phyloP scores from a whole-genome alignment of 31 red algal species.

The Bonnemaisonia californica region DNA sequence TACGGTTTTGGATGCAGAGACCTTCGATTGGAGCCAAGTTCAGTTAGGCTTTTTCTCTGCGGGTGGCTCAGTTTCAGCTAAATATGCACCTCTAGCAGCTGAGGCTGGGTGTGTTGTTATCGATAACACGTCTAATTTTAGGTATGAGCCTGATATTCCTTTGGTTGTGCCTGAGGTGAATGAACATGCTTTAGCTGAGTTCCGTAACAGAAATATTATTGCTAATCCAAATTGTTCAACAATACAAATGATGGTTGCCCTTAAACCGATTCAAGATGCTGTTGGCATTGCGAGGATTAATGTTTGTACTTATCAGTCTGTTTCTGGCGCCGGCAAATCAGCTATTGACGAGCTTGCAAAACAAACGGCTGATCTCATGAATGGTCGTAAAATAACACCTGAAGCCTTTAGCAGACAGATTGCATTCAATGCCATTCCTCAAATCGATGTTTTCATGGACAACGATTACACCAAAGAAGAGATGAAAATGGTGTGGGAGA shows the following conservation, averaged over 20 bases:
- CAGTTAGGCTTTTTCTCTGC: slow-evolving; percentile 22
- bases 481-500: slow-evolving; percentile 28
- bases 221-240: slow-evolving; percentile 42
- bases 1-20: not conserved
- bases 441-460: slow-evolving; percentile 10
- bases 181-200: not conserved
- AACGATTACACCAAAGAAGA: slow-evolving; percentile 29
- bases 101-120: slow-evolving; percentile 24
- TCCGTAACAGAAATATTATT: slow-evolving; percentile 7
- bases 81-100: not conserved
- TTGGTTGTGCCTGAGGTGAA: slow-evolving; percentile 26
- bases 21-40: not conserved
- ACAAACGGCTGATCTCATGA: not conserved
- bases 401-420: slow-evolving; percentile 3
- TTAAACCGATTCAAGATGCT: not conserved
- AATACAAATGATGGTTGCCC: slow-evolving; percentile 12
- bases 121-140: slow-evolving; percentile 20
- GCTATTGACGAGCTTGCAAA: slow-evolving; percentile 27
- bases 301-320: slow-evolving; percentile 27
- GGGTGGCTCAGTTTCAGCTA: not conserved
- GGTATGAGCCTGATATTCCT: slow-evolving; percentile 15
- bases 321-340: slow-evolving; percentile 5
- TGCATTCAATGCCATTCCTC: slow-evolving; percentile 24
- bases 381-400: not conserved
- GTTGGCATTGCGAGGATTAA: slow-evolving; percentile 5